A percentile compares a stretch with the other conserved stretches of the same genome.
phyloP scores from a whole-genome alignment of 1,139 yeast genomes.

The Nakaseomyces kungkrabaensis region DNA sequence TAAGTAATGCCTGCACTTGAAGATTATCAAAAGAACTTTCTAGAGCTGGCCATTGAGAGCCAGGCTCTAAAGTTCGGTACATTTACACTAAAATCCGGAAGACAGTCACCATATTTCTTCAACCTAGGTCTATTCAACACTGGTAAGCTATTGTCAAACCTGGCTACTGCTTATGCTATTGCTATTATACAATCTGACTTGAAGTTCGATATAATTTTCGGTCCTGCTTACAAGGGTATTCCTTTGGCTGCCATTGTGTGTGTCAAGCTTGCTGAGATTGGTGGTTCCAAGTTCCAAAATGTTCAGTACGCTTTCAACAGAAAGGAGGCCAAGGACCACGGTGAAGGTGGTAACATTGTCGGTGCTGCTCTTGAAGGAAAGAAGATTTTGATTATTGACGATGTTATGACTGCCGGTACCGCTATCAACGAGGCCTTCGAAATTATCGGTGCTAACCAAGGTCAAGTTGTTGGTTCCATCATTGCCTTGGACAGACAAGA shows the following conservation, averaged over 20 bases:
- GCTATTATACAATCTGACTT: conserved; percentile 74
- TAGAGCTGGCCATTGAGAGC: conserved; percentile 71
- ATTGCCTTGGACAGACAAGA: conserved; percentile 95
- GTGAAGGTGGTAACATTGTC: conserved; percentile 94
- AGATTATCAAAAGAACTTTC: conserved; percentile 54
- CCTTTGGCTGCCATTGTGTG: conserved; percentile 91
- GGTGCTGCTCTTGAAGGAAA: conserved; percentile 69
- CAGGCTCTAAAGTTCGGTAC: conserved; percentile 79
- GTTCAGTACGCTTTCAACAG: conserved; percentile 70
- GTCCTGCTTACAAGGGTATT: conserved; percentile 97
- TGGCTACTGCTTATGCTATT: conserved; percentile 82
- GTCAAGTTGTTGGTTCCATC: conserved; percentile 70
- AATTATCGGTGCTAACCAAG: conserved; percentile 62
- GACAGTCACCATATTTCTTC: conserved; percentile 93
- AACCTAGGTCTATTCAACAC: conserved; percentile 83
- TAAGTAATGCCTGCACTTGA: conserved; percentile 21
- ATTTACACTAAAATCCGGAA: conserved; percentile 84
- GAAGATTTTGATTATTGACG: conserved; percentile 78
- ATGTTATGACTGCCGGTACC: conserved; percentile 97
- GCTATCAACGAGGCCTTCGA: conserved; percentile 91
- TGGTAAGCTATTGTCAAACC: conserved; percentile 63
- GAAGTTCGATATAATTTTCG: conserved; percentile 84
- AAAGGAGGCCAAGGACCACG: conserved; percentile 94
- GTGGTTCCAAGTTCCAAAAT: conserved; percentile 59
- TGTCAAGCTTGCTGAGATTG: conserved; percentile 83